Evolutionary conservation across 2,329 filamentous ascomycete genomes (phyloP), one percentile per base, ranked within the genome.

Genomic region (Didymella pinodella): DNA sequence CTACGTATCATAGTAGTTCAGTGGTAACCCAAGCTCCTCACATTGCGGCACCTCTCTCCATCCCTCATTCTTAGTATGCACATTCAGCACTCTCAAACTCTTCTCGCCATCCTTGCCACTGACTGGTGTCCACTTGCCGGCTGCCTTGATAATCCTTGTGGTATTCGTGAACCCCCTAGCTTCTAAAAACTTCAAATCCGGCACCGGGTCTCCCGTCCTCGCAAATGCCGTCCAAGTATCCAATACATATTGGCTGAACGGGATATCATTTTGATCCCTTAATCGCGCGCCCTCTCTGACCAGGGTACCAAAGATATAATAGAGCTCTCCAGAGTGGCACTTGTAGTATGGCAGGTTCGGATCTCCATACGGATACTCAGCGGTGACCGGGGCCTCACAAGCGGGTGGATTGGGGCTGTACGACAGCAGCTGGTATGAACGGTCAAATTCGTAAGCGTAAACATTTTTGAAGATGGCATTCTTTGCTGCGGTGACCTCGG

Each of bases 201-300:
- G 68, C 44, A 68, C 71, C 2, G 72, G 73, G 41, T 74, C 36
- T 31, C 61, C 61, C 5, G 67, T 70, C 57, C 73, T 61, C 20
- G 64, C 75, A 63, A 78, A 78, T 7, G 67, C 62, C 8, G 68
- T 66, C 73, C 73, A 77, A 4, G 62, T 66, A 54, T 76, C 75
- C 3, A 76, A 51, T 12, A 74, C 54, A 45, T 66, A 72, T 57
- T 76, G 75, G 12, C 53, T 53, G 46, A 76, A 75, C 1, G 66
- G 65, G 2, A 77, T 65, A 56, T 77, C 75, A 18, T 65, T 32
- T 6, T 71, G 61, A 52, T 77, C 74, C 1, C 75, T 62, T 7
- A 60, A 56, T 4, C 63, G 63, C 8, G 67, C 61, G 1, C 75
- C 76, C 57, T 79, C 73, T 4, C 79, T 72, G 0, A 72, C 71